Evolutionary conservation across 73 alveolate species (phyloP).

Genomic region (Tetrahymena thermophila): DNA sequence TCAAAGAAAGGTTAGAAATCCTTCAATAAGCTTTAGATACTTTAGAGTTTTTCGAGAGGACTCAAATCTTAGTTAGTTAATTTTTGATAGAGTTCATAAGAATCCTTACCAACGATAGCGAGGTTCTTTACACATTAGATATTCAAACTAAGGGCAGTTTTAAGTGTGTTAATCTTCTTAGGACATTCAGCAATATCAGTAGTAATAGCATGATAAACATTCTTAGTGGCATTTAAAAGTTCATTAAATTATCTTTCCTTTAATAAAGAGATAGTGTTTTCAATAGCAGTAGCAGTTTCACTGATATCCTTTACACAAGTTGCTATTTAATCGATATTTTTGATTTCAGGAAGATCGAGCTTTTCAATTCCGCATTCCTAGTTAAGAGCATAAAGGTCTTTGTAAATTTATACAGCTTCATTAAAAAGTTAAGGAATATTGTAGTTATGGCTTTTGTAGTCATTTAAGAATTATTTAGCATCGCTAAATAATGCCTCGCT

Average conservation of each 20-base stretch:
- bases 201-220: not conserved
- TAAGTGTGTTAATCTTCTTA: not conserved
- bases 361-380: not conserved
- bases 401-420: not conserved
- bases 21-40: not conserved
- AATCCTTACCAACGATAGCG: not conserved
- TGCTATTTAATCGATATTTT: not conserved
- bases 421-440: not conserved
- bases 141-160: not conserved
- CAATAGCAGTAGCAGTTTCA: not conserved
- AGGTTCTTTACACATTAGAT: not conserved
- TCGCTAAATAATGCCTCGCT: not conserved
- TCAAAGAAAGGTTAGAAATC: not conserved
- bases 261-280: not conserved
- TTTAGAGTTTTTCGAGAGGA: not conserved
- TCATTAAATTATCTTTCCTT: not conserved
- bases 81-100: not conserved
- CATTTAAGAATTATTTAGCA: not conserved
- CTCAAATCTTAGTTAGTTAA: not conserved
- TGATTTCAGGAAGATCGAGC: not conserved
- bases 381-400: not conserved
- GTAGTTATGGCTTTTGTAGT: not conserved
- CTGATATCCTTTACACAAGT: not conserved
- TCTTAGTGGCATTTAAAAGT: not conserved
- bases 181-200: not conserved